Percentiles rank a stretch among this genome's conserved stretches.
These are phyloP conservation scores for Botrytis deweyae DNA, from an alignment of 2,329 filamentous ascomycete species.

Conservation along the genomic window DNA sequence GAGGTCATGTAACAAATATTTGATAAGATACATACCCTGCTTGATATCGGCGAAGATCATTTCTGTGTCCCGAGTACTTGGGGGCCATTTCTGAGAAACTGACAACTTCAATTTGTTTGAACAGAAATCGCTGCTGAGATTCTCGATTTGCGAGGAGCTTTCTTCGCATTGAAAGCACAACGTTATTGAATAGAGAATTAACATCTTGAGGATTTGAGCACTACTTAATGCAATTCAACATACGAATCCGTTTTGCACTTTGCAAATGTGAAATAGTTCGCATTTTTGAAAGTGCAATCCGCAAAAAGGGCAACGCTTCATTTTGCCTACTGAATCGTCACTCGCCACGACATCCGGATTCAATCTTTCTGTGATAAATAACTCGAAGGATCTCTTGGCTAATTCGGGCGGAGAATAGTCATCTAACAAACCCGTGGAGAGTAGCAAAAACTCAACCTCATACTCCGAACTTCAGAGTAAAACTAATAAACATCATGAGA, in stretches of 20 bases:
- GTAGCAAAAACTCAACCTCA: neutral
- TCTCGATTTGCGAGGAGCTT: neutral
- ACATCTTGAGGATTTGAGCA: neutral
- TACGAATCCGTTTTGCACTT: constrained; percentile 1
- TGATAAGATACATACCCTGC: constrained; percentile 18
- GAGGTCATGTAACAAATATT: neutral
- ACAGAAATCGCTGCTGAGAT: neutral
- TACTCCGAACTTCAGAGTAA: neutral
- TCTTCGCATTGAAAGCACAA: neutral
- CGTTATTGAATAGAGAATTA: neutral
- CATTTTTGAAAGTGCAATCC: constrained; percentile 15
- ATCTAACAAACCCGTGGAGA: neutral
- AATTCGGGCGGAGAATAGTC: neutral
- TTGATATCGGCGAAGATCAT: constrained; percentile 10
- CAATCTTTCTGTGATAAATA: neutral
- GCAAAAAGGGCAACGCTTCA: constrained; percentile 3
- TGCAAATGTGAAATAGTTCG: constrained; percentile 19
- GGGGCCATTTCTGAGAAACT: neutral
- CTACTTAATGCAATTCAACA: neutral
- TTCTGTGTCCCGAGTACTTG: neutral
- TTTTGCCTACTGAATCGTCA: constrained; percentile 15
- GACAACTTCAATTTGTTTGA: neutral
- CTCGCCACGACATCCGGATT: neutral
- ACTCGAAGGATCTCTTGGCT: neutral
- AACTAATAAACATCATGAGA: neutral